phyloP scores from a whole-genome alignment of 768 basidiomycete species.

The Chalciporus piperatus region DNA sequence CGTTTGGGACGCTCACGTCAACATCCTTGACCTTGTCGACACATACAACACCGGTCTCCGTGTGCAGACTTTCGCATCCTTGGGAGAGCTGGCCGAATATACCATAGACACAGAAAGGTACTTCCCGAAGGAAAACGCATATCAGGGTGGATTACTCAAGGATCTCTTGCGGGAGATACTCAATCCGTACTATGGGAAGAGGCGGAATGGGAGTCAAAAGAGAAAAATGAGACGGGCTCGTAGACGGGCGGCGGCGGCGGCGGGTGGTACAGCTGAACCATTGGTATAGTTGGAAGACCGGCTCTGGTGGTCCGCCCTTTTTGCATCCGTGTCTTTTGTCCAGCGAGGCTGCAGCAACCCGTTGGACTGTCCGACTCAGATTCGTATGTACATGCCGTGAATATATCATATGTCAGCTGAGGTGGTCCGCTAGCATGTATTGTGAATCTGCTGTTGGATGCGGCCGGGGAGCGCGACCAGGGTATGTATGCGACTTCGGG shows the following conservation, averaged over 20 bases:
- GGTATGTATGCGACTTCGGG: too few relatives aligned
- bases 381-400: too few relatives aligned
- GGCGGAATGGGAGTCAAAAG: conserved; percentile 20
- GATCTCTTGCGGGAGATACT: conserved; percentile 27
- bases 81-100: conserved; percentile 20
- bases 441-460: too few relatives aligned
- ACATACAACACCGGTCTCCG: conserved; percentile 4
- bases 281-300: not conserved
- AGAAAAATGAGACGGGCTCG: conserved; percentile 15
- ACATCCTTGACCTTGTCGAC: conserved; percentile 32
- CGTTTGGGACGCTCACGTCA: conserved; percentile 26
- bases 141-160: conserved; percentile 29
- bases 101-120: conserved; percentile 21
- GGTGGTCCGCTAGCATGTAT: too few relatives aligned
- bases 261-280: not conserved
- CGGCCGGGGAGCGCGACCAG: too few relatives aligned
- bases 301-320: not conserved
- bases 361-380: too few relatives aligned
- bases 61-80: conserved; percentile 22
- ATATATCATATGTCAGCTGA: too few relatives aligned
- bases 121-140: conserved; percentile 29
- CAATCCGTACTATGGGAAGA: conserved; percentile 15
- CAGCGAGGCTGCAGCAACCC: too few relatives aligned
- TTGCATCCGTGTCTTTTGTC: too few relatives aligned
- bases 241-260: conserved; percentile 5